Evolutionary conservation across 345 rosid genomes (phyloP).

Genomic region (Murraya paniculata): DNA sequence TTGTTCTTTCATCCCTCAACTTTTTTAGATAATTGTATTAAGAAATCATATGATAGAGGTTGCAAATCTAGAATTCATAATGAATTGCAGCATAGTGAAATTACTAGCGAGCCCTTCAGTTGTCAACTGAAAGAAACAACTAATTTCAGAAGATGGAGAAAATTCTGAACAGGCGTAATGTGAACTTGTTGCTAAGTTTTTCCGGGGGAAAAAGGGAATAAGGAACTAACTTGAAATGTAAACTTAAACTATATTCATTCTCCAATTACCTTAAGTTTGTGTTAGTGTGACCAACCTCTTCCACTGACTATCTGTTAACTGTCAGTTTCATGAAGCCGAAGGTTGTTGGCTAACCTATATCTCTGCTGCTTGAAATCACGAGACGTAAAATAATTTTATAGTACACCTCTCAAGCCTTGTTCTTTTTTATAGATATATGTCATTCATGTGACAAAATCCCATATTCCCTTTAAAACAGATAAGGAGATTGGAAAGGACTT

Average conservation of each 20-base stretch:
- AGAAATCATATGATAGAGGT: not conserved
- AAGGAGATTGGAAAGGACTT: slow-evolving; percentile 74
- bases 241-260: not conserved
- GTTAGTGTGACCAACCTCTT: not conserved
- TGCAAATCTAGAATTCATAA: not conserved
- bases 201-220: not conserved
- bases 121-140: not conserved
- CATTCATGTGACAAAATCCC: slow-evolving; percentile 7
- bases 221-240: not conserved
- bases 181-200: not conserved
- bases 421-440: slow-evolving; percentile 10
- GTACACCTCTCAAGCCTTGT: not conserved
- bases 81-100: not conserved
- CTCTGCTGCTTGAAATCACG: slow-evolving; percentile 9
- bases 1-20: not conserved
- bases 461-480: slow-evolving; percentile 40
- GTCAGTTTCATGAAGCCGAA: not conserved
- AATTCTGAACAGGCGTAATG: not conserved
- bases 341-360: not conserved
- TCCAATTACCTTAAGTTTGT: not conserved
- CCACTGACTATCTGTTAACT: not conserved
- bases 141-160: not conserved
- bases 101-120: not conserved
- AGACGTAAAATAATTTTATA: slow-evolving; percentile 5
- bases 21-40: not conserved